Evolutionary conservation across 192 early-diverging fungal species (phyloP).

Genomic region (Paraglomus brasilianum): DNA sequence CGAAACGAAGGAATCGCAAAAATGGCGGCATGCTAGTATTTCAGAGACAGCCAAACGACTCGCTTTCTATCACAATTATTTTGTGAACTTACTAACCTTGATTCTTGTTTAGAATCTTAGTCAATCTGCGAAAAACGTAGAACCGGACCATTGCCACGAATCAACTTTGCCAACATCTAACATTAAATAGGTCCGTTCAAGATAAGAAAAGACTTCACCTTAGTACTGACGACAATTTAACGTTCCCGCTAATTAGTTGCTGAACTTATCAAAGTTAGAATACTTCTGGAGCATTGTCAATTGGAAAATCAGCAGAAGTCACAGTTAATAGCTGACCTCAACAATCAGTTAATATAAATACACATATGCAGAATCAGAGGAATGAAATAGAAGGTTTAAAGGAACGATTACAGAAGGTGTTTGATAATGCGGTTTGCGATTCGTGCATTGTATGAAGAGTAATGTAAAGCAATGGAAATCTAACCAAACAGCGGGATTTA

Average conservation of each 20-base stretch:
- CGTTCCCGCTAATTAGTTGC: no score
- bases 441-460: conserved; percentile 7
- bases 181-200: no score
- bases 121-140: no score
- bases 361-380: background rate
- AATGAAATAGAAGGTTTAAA: conserved; percentile 21
- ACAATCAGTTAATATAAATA: background rate
- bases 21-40: background rate
- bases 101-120: no score
- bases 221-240: background rate
- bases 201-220: background rate
- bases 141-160: no score
- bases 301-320: conserved; percentile 2
- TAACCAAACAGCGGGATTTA: conserved; percentile 8
- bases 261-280: background rate
- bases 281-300: background rate
- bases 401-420: background rate
- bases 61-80: no score
- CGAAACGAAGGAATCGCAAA: background rate
- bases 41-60: no score
- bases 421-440: background rate
- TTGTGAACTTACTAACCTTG: no score
- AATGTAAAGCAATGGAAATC: background rate
- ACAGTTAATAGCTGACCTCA: conserved; percentile 7
- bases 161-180: no score